phyloP scores from a whole-genome alignment of 1,284 basidiomycete genomes.

The Meira nashicola region DNA sequence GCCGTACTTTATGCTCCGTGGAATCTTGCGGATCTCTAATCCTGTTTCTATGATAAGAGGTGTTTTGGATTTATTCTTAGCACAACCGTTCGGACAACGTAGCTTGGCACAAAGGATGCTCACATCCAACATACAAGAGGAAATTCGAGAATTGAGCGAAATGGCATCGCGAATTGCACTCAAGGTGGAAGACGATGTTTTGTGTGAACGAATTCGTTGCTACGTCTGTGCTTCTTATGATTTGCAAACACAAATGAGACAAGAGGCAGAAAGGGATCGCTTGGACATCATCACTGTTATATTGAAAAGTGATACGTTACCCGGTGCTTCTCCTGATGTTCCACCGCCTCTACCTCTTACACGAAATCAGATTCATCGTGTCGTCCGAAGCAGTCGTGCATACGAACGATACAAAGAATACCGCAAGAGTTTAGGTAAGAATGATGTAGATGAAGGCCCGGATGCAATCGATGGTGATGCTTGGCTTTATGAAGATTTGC shows the following conservation, averaged over 20 bases:
- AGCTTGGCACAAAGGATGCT: slow-evolving; percentile 82
- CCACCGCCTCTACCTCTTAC: slow-evolving; percentile 57
- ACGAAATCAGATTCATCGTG: slow-evolving; percentile 37
- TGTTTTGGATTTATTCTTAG: slow-evolving; percentile 91
- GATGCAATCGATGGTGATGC: slow-evolving; percentile 47
- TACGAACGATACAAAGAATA: slow-evolving; percentile 48
- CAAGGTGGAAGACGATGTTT: slow-evolving; percentile 78
- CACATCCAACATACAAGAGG: slow-evolving; percentile 81
- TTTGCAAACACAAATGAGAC: slow-evolving; percentile 64
- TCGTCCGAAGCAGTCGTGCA: slow-evolving; percentile 42
- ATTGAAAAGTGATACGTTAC: slow-evolving; percentile 62
- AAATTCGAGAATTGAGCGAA: slow-evolving; percentile 74
- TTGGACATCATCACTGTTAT: slow-evolving; percentile 77
- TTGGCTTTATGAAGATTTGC: slow-evolving; percentile 51
- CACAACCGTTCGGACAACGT: slow-evolving; percentile 88
- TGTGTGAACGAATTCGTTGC: slow-evolving; percentile 80
- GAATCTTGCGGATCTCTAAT: slow-evolving; percentile 86
- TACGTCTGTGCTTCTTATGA: slow-evolving; percentile 83
- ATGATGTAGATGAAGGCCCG: slow-evolving; percentile 61
- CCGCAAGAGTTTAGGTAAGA: slow-evolving; percentile 30
- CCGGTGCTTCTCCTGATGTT: neutral
- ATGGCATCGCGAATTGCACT: slow-evolving; percentile 79
- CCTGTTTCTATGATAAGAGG: slow-evolving; percentile 92
- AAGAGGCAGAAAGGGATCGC: slow-evolving; percentile 61
- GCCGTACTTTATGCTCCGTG: slow-evolving; percentile 95